Evolutionary conservation across 2,329 filamentous ascomycete species (phyloP).

Genomic region (Mollisiaceae sp.): DNA sequence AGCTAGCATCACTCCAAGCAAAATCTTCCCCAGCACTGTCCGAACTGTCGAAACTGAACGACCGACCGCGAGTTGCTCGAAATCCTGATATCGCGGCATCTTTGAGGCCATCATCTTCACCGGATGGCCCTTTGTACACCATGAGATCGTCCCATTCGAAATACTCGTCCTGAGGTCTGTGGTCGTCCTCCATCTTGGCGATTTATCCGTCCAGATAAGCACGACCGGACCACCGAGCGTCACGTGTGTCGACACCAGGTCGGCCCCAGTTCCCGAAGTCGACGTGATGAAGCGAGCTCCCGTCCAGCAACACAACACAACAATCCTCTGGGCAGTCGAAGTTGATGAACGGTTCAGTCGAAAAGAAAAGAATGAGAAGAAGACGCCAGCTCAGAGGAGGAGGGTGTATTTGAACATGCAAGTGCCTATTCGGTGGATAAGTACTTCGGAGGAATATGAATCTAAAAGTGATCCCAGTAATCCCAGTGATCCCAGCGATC

Average conservation of each 20-base stretch:
- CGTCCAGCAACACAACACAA: background rate
- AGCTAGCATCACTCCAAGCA: constrained; percentile 8
- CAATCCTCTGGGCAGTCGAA: background rate
- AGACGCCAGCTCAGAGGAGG: background rate
- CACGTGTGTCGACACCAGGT: background rate
- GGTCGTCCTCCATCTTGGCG: constrained; percentile 7
- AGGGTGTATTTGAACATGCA: constrained; percentile 4
- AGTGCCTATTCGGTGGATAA: constrained; percentile 7
- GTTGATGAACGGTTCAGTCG: background rate
- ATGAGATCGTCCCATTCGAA: constrained; percentile 14
- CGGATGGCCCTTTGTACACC: constrained; percentile 8
- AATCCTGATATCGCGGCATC: background rate
- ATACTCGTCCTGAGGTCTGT: constrained; percentile 10
- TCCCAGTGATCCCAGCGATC: too few relatives aligned
- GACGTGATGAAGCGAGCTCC: background rate
- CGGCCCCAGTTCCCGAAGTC: background rate
- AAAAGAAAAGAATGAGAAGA: background rate
- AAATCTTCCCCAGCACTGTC: constrained; percentile 3
- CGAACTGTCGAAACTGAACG: background rate
- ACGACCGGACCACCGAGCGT: background rate
- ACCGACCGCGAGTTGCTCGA: background rate
- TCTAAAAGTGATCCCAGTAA: background rate
- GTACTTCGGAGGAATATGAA: background rate
- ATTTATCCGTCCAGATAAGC: background rate
- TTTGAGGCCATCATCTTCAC: background rate